Evolutionary conservation across 2,329 filamentous ascomycete genomes (phyloP), one percentile per base, ranked within the genome.

Genomic region (Hirsutella rhossiliensis): DNA sequence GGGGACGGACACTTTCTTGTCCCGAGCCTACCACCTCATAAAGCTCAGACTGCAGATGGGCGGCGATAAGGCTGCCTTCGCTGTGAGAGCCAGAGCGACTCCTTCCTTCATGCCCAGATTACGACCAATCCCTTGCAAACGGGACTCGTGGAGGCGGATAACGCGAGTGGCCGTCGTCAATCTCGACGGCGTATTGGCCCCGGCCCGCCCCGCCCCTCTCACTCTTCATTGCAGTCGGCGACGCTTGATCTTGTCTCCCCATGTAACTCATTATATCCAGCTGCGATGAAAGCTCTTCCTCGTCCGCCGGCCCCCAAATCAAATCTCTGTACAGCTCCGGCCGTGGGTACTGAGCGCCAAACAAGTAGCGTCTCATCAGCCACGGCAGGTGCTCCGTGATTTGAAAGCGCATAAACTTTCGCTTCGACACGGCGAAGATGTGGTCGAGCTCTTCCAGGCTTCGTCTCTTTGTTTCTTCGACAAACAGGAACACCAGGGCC

Each of bases 401-500:
- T 49, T 69, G 64, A 42, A 63, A 62, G 4, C 48, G 50, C 23
- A 63, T 59, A 42, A 69, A 69, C 7, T 53, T 51, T n/a, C 54
- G 49, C 50, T 69, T 69, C 11, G 57, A 56, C 31, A 54, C 54
- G 28, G 44, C 62, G 44, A 68, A 69, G 30, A 69, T 56, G 34
- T 58, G 52, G 40, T 65, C 62, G 9, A 69, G 54, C 32, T 67
- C 63, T 44, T 68, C 64, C 15, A 68, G 56, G 19, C 57, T 65
- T 15, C 58, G 57, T 12, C 57, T 54, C 46, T 64, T 65, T 2
- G 65, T 68, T 55, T 69, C 65, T 43, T 68, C 65, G 8, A 68
- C 59, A 4, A 69, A 49, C 1, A 72, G 53, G 51, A 69, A 68
- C 4, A 72, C 64, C 27, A 70, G 57, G 4, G 65, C 47, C n/a